phyloP scores from a whole-genome alignment of 805 yeast genomes.

The Ogataea paraovalis region DNA sequence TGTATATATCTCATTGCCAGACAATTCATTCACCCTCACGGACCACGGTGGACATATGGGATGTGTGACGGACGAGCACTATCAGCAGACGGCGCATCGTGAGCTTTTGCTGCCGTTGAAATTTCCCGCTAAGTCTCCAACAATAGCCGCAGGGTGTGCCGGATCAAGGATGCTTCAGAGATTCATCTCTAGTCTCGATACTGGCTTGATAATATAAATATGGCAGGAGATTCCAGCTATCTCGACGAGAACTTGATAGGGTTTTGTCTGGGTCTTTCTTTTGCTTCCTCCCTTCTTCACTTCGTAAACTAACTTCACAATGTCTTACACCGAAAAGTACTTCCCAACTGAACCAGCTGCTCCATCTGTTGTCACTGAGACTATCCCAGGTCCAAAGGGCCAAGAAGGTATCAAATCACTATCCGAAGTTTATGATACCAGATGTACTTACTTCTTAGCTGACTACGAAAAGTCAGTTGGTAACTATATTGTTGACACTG shows the following conservation, averaged over 20 bases:
- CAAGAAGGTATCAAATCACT: slow-evolving; percentile 48
- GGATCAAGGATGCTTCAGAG: neutral
- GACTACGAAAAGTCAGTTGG: slow-evolving; percentile 75
- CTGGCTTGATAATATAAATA: neutral
- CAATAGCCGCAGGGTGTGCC: neutral
- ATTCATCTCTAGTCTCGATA: neutral
- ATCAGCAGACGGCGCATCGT: neutral
- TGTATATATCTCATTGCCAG: no score
- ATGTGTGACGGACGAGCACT: no score
- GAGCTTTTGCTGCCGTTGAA: neutral
- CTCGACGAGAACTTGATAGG: no score
- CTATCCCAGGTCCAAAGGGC: slow-evolving; percentile 77
- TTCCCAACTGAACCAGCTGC: slow-evolving; percentile 78
- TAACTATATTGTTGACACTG: slow-evolving; percentile 76
- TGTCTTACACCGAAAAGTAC: slow-evolving; percentile 48
- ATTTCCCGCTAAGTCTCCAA: neutral
- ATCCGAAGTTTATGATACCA: slow-evolving; percentile 61
- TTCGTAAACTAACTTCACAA: slow-evolving; percentile 1
- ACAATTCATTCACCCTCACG: no score
- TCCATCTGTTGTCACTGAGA: slow-evolving; percentile 57
- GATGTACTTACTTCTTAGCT: slow-evolving; percentile 70
- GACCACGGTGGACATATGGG: no score
- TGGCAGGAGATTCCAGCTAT: slow-evolving; percentile 12
- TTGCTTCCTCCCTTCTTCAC: neutral
- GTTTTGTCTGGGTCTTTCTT: neutral